Evolutionary conservation across 2,329 filamentous ascomycete genomes (phyloP), one percentile per base, ranked within the genome.

Genomic region (Iodosphaeria phyllophila): DNA sequence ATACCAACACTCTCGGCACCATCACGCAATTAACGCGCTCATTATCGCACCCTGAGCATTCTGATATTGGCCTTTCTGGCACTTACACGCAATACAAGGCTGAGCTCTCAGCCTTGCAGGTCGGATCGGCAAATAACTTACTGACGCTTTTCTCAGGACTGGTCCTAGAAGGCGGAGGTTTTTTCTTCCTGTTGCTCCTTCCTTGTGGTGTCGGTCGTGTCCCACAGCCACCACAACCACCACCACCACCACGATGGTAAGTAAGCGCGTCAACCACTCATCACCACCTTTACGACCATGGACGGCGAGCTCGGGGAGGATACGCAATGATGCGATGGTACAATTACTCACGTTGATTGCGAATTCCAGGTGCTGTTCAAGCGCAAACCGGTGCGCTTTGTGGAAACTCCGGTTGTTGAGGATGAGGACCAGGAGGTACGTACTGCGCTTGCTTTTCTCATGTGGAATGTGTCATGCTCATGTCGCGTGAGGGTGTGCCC

Each of bases 351-450:
- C 25, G 30, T 37, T 30, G n/a, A 17, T 14, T 22, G 12, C 13
- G 5, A 8, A 13, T 13, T 26, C 25, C 44, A 95, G 86, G 86
- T 98, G 39, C 65, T 92, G 35, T 93, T 79, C 53, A 95, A 95
- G 58, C 72, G 89, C 42, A 95, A 95, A 54, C 84, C 84, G 29
- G 83, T 95, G 44, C 73, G 79, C 53, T 77, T 82, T 46, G 58
- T 84, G 36, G 64, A 76, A 24, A 61, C 64, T 23, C 75, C 77
- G 13, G 57, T 65, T 26, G 67, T 86, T 36, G 64, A 83, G 37
- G 73, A 89, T 58, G 80, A 92, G 36, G 71, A 78, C 41, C 63
- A 68, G 38, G 83, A 95, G 66, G 84, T 86, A 62, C 39, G 64
- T 46, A 30, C 27, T n/a, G n/a, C n/a, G 29, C 22, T 20, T 30